Conservation (phyloP, 345 rosid species). For the Lumnitzera littorea region DNA sequence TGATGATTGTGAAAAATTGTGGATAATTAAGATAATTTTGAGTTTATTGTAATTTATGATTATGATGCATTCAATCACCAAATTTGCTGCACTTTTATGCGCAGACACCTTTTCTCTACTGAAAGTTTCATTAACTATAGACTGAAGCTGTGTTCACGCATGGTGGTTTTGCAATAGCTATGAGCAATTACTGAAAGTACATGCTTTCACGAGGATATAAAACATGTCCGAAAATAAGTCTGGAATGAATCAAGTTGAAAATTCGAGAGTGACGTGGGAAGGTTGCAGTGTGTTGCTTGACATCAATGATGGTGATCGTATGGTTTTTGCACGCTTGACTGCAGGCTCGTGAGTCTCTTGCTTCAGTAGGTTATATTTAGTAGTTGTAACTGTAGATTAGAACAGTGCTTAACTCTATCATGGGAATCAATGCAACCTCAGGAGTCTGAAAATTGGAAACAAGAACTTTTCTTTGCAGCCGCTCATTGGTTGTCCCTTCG, state of each 20-base stretch:
- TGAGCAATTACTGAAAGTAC: too few species aligned
- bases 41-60: too few species aligned
- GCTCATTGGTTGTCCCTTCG: conserved; percentile 77
- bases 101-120: too few species aligned
- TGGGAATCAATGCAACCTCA: conserved; percentile 7
- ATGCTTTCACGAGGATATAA: too few species aligned
- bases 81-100: too few species aligned
- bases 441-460: conserved; percentile 70
- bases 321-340: conserved; percentile 85
- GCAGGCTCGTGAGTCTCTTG: conserved; percentile 56
- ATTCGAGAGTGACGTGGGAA: conserved; percentile 71
- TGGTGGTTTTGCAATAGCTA: too few species aligned
- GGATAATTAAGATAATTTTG: too few species aligned
- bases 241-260: conserved; percentile 9
- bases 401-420: neutral
- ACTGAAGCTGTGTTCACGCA: too few species aligned
- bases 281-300: conserved; percentile 94
- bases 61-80: too few species aligned
- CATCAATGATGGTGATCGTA: conserved; percentile 91
- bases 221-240: conserved; percentile 3
- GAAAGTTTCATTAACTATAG: too few species aligned
- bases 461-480: conserved; percentile 57
- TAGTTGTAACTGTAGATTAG: neutral
- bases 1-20: too few species aligned
- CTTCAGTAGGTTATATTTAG: neutral